Conservation (phyloP, 805 yeast genomes). For the Ogataea siamensis region DNA sequence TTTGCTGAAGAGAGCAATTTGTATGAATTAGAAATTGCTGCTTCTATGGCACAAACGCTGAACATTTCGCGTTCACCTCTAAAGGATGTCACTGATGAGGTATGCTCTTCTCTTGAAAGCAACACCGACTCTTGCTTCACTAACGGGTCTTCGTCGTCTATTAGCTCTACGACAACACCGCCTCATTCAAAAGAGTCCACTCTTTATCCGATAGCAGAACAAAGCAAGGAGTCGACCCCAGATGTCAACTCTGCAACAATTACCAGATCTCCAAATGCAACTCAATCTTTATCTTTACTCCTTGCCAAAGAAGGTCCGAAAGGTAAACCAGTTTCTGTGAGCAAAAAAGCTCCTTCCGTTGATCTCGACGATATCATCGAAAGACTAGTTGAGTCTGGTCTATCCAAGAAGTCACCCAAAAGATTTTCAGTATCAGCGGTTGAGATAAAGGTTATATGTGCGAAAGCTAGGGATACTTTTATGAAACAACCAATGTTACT, state of each 20-base stretch:
- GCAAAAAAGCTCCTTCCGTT: not conserved
- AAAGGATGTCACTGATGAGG: constrained; percentile 15
- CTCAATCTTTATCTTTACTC: constrained; percentile 1
- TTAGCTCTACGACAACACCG: constrained; percentile 30
- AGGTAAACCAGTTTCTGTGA: not conserved
- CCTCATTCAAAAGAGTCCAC: constrained; percentile 18
- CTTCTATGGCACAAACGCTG: constrained; percentile 43
- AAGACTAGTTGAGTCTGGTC: constrained; percentile 52
- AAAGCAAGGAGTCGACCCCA: constrained; percentile 32
- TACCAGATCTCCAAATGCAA: constrained; percentile 1
- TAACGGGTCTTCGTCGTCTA: constrained; percentile 29
- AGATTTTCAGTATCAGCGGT: constrained; percentile 49
- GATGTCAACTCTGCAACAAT: constrained; percentile 17
- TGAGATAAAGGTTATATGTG: constrained; percentile 58
- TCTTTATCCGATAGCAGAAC: constrained; percentile 33
- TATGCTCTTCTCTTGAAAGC: constrained; percentile 42
- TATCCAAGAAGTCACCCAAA: constrained; percentile 40
- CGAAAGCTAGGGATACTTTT: constrained; percentile 57
- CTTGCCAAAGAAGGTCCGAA: constrained; percentile 2
- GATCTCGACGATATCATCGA: constrained; percentile 63
- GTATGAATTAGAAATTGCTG: constrained; percentile 43
- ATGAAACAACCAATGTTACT: constrained; percentile 63
- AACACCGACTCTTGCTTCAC: constrained; percentile 39
- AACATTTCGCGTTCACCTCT: constrained; percentile 20
- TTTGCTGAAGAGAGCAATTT: constrained; percentile 17